Percentiles rank a stretch among this genome's conserved stretches.
phyloP scores from a whole-genome alignment of 2,329 filamentous ascomycete genomes.

The Lasiodiplodia hormozganensis region DNA sequence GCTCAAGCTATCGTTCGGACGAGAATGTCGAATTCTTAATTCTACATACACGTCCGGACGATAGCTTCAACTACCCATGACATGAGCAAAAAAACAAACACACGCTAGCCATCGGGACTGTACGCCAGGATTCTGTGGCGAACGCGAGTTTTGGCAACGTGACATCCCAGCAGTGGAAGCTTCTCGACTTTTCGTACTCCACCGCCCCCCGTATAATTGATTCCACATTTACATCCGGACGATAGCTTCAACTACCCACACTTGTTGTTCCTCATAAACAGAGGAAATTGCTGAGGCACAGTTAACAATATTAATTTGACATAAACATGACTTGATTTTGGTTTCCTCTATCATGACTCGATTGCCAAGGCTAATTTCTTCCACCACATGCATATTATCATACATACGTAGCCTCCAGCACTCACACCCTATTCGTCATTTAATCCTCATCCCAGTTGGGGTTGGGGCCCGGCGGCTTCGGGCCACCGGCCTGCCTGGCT shows the following conservation, averaged over 20 bases:
- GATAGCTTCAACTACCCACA: too few relatives aligned
- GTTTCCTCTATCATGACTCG: constrained; percentile 13
- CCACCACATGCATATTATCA: constrained; percentile 23
- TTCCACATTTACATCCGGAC: too few relatives aligned
- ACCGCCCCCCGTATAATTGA: not conserved
- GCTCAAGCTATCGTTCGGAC: not conserved
- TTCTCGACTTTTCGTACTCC: constrained; percentile 25
- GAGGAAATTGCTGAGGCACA: not conserved
- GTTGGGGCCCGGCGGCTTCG: constrained; percentile 95
- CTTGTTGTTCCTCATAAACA: too few relatives aligned
- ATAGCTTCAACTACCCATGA: not conserved
- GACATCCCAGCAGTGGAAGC: constrained; percentile 17
- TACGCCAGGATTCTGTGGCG: constrained; percentile 4
- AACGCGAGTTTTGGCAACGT: constrained; percentile 27
- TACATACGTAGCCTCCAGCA: not conserved
- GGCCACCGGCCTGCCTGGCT: constrained; percentile 93
- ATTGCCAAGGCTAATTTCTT: not conserved
- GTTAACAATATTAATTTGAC: not conserved
- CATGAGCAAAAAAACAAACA: too few relatives aligned
- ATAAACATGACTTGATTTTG: constrained; percentile 12
- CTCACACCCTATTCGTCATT: not conserved
- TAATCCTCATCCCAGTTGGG: constrained; percentile 75
- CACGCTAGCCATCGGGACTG: too few relatives aligned
- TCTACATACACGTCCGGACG: not conserved
- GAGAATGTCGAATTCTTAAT: not conserved